Conservation (phyloP, 2,329 filamentous ascomycete species). For the Chrysoporthe cubensis region DNA sequence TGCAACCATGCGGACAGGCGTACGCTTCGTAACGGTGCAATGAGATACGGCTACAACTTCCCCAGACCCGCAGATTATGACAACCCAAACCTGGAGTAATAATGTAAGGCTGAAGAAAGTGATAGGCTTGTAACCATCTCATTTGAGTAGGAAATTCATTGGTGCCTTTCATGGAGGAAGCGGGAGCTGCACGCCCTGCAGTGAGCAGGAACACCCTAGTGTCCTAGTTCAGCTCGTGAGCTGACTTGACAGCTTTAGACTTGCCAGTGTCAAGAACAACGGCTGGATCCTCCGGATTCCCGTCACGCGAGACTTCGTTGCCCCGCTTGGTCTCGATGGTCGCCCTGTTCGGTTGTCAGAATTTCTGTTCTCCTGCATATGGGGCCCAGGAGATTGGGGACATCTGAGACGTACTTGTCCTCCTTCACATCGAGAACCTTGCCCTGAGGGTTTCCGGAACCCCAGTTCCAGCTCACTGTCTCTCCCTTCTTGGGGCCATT, state of each 20-base stretch:
- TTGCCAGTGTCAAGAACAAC: conserved; percentile 48
- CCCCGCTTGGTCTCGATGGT: conserved; percentile 47
- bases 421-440: conserved; percentile 50
- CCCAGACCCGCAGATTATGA: too few species aligned
- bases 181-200: too few species aligned
- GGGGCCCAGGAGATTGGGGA: neutral
- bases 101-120: too few species aligned
- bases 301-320: conserved; percentile 46
- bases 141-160: too few species aligned
- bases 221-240: conserved; percentile 43
- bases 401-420: conserved; percentile 38
- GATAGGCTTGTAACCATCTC: too few species aligned
- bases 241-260: conserved; percentile 47
- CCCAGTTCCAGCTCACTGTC: conserved; percentile 53
- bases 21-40: too few species aligned
- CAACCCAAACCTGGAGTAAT: too few species aligned
- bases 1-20: too few species aligned
- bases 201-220: neutral
- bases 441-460: conserved; percentile 46
- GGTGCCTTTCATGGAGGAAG: too few species aligned
- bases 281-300: conserved; percentile 46
- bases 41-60: too few species aligned
- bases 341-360: conserved; percentile 34
- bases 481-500: conserved; percentile 38
- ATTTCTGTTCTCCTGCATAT: neutral